Percentiles rank a stretch among this genome's conserved stretches.
These are phyloP conservation scores for Symbiodinium natans DNA, from an alignment of 73 alveolate species.

Conservation along the genomic window DNA sequence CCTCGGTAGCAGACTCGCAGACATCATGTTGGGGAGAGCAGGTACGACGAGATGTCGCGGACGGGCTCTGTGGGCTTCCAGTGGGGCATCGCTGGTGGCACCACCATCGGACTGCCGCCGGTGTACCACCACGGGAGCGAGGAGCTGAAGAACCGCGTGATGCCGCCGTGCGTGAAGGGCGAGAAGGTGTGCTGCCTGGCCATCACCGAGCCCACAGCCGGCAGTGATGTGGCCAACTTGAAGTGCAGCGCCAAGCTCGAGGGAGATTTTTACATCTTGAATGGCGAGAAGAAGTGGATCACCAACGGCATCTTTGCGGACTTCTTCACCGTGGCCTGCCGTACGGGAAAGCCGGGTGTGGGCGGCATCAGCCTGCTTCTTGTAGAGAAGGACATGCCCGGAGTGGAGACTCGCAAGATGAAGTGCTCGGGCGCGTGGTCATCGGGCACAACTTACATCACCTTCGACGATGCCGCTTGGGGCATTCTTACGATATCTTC, in stretches of 20 bases:
- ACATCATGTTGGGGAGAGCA: too few relatives aligned
- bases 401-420: slow-evolving; percentile 70
- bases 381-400: slow-evolving; percentile 66
- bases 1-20: too few relatives aligned
- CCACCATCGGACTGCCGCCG: slow-evolving; percentile 77
- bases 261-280: slow-evolving; percentile 86
- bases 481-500: background rate
- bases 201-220: slow-evolving; percentile 88
- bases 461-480: slow-evolving; percentile 72
- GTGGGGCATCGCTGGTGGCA: slow-evolving; percentile 86
- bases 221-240: slow-evolving; percentile 86
- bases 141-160: slow-evolving; percentile 56
- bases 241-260: slow-evolving; percentile 68
- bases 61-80: slow-evolving; percentile 47
- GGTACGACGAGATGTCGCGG: slow-evolving; percentile 87
- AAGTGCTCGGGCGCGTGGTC: slow-evolving; percentile 88
- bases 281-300: slow-evolving; percentile 93
- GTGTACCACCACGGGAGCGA: slow-evolving; percentile 54
- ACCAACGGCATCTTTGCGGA: slow-evolving; percentile 89
- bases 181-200: slow-evolving; percentile 92
- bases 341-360: slow-evolving; percentile 87
- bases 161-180: slow-evolving; percentile 70
- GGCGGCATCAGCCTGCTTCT: slow-evolving; percentile 77
- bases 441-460: slow-evolving; percentile 83
- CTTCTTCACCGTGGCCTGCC: slow-evolving; percentile 93